Base-by-base conservation (phyloP, 2,329 filamentous ascomycete species). In the Pseudogymnoascus sp. region DNA sequence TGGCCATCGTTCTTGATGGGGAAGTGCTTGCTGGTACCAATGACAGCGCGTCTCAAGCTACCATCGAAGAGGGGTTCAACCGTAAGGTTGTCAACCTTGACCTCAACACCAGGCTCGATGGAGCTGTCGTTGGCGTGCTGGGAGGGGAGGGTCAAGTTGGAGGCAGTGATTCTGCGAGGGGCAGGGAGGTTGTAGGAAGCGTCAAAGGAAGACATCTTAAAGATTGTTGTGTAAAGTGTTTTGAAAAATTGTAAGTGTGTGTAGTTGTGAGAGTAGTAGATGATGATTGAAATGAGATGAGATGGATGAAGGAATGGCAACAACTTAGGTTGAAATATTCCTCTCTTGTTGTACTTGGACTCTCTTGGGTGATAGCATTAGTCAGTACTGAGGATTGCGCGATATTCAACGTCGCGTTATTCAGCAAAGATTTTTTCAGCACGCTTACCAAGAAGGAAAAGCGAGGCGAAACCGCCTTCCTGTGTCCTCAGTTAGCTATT, bases 1-100 rank as follows among this genome's bases (percentile, higher is more conserved):
- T 61, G 63, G 64, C 69, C 69, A 53, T 72, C 70, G 28, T 73
- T 72, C 62, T 66, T 68, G 11, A 69, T 68, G 5, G 71, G 69
- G 12, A 71, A 59, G 19, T 64, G 63, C 60, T 65, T 69, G 64
- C 61, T 65, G 12, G 68, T 73, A 26, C 67, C 70, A 14, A 72
- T 66, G 10, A 65, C 64, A 16, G 69, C 64, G 41, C 70, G 65
- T 60, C 56, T 62, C 16, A 71, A 62, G 4, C 53, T 65, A 4
- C 66, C 66, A 28, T 64, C 68, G 2, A 67, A 24, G 38, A 72
- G 64, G 22, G 69, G 60, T 19, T 70, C 66, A 1, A 65, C 62
- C 6, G 66, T 41, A 19, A 72, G 67, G 16, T 60, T 67, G 43
- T 72, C 68, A 35, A 70, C 67, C 16, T 66, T 63, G 33, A 73